Evolutionary conservation across 1,139 yeast species (phyloP).

Genomic region (Debaryomycetaceae sp.): DNA sequence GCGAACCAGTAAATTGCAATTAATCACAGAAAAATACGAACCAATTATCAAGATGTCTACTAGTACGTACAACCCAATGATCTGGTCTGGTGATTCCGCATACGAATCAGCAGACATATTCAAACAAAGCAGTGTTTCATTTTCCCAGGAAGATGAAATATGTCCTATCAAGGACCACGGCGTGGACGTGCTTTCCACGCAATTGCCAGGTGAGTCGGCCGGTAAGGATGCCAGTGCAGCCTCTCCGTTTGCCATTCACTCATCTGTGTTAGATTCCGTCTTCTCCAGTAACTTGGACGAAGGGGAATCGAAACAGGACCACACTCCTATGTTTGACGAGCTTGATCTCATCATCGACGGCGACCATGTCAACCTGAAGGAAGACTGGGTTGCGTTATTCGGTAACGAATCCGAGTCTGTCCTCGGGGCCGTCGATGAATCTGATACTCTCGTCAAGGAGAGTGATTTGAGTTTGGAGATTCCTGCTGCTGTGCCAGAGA

Average conservation of each 20-base stretch:
- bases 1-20: not conserved
- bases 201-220: conserved; percentile 15
- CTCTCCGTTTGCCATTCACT: conserved; percentile 52
- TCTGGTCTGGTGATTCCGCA: conserved; percentile 27
- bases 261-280: conserved; percentile 60
- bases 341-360: conserved; percentile 47
- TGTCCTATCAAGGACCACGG: conserved; percentile 9
- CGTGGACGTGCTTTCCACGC: conserved; percentile 15
- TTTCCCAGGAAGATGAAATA: conserved; percentile 6
- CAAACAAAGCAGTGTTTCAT: conserved; percentile 6
- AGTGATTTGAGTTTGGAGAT: conserved; percentile 14
- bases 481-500: conserved; percentile 3
- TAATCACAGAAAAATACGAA: conserved; percentile 2
- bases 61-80: conserved; percentile 22
- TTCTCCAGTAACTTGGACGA: conserved; percentile 49
- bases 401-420: conserved; percentile 30
- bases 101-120: conserved; percentile 26
- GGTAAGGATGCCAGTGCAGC: conserved; percentile 4
- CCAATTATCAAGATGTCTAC: conserved; percentile 22
- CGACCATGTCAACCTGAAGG: conserved; percentile 41
- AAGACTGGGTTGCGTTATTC: conserved; percentile 66
- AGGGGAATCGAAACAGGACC: conserved; percentile 34
- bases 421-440: conserved; percentile 6
- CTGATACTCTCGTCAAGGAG: conserved; percentile 12
- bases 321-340: conserved; percentile 67